Evolutionary conservation across 1,139 yeast genomes (phyloP).

Genomic region (Blastobotrys proliferans): DNA sequence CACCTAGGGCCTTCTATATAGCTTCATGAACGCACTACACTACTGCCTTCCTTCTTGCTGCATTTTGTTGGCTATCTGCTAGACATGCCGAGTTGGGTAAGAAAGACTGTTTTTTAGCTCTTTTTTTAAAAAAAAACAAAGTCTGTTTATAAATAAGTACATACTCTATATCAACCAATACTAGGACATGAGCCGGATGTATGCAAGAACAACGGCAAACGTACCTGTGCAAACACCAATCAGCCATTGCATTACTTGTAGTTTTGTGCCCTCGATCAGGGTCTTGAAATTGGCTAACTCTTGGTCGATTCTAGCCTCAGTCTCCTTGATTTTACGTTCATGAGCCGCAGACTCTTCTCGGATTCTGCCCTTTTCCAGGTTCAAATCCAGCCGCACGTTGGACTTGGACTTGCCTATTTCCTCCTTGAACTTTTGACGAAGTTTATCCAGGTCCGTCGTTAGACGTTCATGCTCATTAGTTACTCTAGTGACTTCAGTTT

Average conservation of each 20-base stretch:
- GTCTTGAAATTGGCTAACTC: slow-evolving; percentile 92
- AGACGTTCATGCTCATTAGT: slow-evolving; percentile 86
- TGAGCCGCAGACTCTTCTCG: slow-evolving; percentile 91
- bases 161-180: neutral
- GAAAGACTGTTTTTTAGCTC: no score
- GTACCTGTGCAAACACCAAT: slow-evolving; percentile 99
- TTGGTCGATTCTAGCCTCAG: slow-evolving; percentile 91
- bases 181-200: slow-evolving; percentile 74
- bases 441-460: slow-evolving; percentile 78
- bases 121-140: slow-evolving; percentile 1
- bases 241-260: slow-evolving; percentile 96
- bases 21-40: no score
- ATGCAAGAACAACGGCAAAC: slow-evolving; percentile 86
- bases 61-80: no score
- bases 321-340: slow-evolving; percentile 89
- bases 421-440: slow-evolving; percentile 79
- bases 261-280: slow-evolving; percentile 90
- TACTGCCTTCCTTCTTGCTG: no score
- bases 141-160: neutral
- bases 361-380: slow-evolving; percentile 90
- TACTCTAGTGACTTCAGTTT: slow-evolving; percentile 74
- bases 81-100: no score
- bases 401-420: slow-evolving; percentile 90
- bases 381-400: slow-evolving; percentile 82
- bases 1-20: no score